Evolutionary conservation across 2,329 filamentous ascomycete species (phyloP).

Genomic region (Xylariaceae sp.): DNA sequence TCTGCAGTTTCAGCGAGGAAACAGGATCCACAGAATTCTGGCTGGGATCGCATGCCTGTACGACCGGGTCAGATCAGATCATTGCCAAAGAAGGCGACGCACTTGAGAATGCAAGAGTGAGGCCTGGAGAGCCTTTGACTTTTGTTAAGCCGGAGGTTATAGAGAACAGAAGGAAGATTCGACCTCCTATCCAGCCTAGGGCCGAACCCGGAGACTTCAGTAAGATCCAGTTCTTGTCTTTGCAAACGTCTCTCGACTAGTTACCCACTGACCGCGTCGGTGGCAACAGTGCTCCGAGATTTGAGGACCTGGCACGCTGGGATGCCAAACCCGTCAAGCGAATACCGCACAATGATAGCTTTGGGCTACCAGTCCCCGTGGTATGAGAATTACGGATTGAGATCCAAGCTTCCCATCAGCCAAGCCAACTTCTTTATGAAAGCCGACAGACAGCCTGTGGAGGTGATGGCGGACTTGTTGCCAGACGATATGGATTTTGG

Average conservation of each 20-base stretch:
- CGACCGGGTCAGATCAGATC: constrained; percentile 27
- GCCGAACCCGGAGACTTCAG: constrained; percentile 22
- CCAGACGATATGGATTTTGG: neutral
- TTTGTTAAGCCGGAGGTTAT: constrained; percentile 10
- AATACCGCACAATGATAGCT: constrained; percentile 24
- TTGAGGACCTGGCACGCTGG: constrained; percentile 28
- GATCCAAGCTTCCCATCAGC: neutral
- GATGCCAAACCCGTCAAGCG: constrained; percentile 26
- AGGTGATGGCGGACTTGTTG: neutral
- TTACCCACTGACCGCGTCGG: neutral
- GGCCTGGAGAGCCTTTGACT: constrained; percentile 7
- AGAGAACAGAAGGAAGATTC: constrained; percentile 17
- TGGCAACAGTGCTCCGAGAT: constrained; percentile 20
- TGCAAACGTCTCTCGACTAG: neutral
- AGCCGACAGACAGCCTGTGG: neutral
- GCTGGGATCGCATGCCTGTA: constrained; percentile 34
- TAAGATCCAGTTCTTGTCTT: neutral
- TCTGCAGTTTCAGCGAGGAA: constrained; percentile 29
- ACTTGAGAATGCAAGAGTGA: neutral
- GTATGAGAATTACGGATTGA: neutral
- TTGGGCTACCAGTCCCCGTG: constrained; percentile 19
- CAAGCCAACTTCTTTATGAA: constrained; percentile 1
- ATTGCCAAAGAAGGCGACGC: constrained; percentile 14
- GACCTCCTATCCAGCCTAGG: constrained; percentile 24
- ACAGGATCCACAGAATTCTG: constrained; percentile 37